These are phyloP conservation scores for Epichloe amarillans DNA, from an alignment of 2,329 filamentous ascomycete genomes.

Conservation along the genomic window DNA sequence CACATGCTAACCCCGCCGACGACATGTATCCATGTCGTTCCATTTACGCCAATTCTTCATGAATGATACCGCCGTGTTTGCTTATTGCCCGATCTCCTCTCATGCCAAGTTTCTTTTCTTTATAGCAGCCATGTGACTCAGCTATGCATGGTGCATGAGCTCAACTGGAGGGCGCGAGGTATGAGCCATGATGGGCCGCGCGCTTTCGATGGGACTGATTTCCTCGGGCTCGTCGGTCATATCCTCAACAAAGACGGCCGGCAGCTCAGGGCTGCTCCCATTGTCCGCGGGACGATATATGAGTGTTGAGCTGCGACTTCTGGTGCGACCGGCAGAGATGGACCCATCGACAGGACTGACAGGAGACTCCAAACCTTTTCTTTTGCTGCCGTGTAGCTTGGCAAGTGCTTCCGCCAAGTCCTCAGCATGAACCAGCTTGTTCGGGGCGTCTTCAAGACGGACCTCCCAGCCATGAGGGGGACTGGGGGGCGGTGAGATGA, in stretches of 20 bases:
- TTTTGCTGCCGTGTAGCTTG: slow-evolving; percentile 39
- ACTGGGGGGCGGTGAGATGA: slow-evolving; percentile 61
- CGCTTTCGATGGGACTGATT: slow-evolving; percentile 27
- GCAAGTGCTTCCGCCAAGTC: slow-evolving; percentile 54
- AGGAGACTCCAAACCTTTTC: slow-evolving; percentile 13
- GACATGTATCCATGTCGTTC: neutral
- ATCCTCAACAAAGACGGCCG: slow-evolving; percentile 54
- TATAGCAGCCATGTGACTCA: neutral
- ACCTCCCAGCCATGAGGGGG: slow-evolving; percentile 56
- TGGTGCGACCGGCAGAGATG: slow-evolving; percentile 16
- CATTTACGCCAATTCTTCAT: neutral
- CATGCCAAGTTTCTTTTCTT: neutral
- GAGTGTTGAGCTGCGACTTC: slow-evolving; percentile 51
- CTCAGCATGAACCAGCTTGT: slow-evolving; percentile 56
- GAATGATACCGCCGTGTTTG: neutral
- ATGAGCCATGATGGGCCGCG: slow-evolving; percentile 41
- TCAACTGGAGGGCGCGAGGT: slow-evolving; percentile 52
- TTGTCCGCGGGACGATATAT: slow-evolving; percentile 51
- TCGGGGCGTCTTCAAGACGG: slow-evolving; percentile 54
- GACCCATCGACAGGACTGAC: slow-evolving; percentile 18
- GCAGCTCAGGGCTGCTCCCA: slow-evolving; percentile 40
- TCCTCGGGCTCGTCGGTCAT: slow-evolving; percentile 43
- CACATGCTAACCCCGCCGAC: neutral
- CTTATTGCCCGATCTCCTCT: neutral
- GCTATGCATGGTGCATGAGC: slow-evolving; percentile 38